These are phyloP conservation scores for Ustilago esculenta DNA, from an alignment of 1,284 basidiomycete species.

Conservation along the genomic window DNA sequence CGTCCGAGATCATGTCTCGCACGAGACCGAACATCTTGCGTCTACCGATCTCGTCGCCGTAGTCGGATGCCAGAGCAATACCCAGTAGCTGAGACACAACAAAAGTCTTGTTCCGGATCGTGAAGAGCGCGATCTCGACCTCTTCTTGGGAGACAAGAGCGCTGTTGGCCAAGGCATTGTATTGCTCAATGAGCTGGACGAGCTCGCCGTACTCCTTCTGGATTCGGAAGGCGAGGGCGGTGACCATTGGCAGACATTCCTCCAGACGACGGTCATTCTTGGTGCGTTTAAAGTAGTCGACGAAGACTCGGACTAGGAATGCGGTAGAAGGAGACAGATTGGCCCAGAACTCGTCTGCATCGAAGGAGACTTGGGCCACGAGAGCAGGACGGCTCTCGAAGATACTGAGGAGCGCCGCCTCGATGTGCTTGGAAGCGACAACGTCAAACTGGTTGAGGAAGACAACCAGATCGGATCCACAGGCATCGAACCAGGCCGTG, in stretches of 20 bases:
- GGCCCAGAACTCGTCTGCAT: conserved; percentile 80
- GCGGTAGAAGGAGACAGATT: conserved; percentile 81
- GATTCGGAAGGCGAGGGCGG: conserved; percentile 84
- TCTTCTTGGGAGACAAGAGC: conserved; percentile 42
- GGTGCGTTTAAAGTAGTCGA: conserved; percentile 78
- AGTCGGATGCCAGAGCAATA: conserved; percentile 85
- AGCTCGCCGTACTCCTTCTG: conserved; percentile 72
- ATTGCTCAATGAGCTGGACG: conserved; percentile 46
- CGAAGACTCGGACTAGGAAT: conserved; percentile 84
- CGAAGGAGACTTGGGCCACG: conserved; percentile 73
- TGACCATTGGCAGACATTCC: conserved; percentile 83
- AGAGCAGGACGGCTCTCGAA: conserved; percentile 74
- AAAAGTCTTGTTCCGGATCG: conserved; percentile 72
- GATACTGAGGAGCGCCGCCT: conserved; percentile 75
- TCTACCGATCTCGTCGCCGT: conserved; percentile 91
- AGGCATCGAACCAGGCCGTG: conserved; percentile 58
- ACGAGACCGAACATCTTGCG: conserved; percentile 80
- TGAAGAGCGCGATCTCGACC: conserved; percentile 32
- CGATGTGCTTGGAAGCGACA: conserved; percentile 72
- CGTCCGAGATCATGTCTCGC: conserved; percentile 74
- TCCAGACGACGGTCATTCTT: conserved; percentile 78
- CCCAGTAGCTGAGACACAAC: conserved; percentile 83
- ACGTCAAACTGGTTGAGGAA: conserved; percentile 77
- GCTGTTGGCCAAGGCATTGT: conserved; percentile 30
- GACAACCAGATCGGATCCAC: conserved; percentile 66